Conservation (phyloP, 352 stramenopile species). For the Globisporangium cylindrosporum region DNA sequence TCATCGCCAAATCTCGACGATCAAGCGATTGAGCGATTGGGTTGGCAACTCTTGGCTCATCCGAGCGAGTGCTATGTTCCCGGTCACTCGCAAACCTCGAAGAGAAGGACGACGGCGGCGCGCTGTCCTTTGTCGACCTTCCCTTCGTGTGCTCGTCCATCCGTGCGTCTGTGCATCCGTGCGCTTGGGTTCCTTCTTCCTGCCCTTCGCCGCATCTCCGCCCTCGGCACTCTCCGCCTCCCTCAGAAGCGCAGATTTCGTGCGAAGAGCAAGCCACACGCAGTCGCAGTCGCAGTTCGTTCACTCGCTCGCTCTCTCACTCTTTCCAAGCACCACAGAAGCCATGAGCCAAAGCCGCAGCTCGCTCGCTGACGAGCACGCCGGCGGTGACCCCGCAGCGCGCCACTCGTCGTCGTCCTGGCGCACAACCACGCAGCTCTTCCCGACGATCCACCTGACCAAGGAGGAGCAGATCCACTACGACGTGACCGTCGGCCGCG, state of each 20-base stretch:
- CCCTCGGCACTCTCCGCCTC: not conserved
- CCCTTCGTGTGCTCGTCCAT: not conserved
- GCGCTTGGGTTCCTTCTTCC: not conserved
- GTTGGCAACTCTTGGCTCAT: not conserved
- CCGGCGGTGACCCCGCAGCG: not conserved
- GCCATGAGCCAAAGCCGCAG: conserved; percentile 4
- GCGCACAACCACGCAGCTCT: conserved; percentile 19
- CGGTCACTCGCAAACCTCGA: not conserved
- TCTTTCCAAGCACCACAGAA: not conserved
- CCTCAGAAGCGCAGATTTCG: conserved; percentile 5
- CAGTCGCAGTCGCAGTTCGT: not conserved
- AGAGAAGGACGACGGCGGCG: not conserved
- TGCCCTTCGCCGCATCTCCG: no score
- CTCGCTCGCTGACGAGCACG: not conserved
- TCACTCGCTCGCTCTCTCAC: not conserved
- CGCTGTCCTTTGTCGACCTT: not conserved
- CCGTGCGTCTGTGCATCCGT: not conserved
- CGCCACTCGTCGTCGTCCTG: conserved; percentile 10
- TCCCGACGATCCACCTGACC: conserved; percentile 18
- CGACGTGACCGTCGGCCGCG: conserved; percentile 18
- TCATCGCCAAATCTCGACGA: not conserved
- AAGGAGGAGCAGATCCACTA: conserved; percentile 22
- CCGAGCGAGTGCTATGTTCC: not conserved
- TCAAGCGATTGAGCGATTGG: not conserved
- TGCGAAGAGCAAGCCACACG: conserved; percentile 5